A percentile compares a stretch with the other conserved stretches of the same genome.
phyloP scores from a whole-genome alignment of 2,329 filamentous ascomycete species.

The Spiromastix sp. region DNA sequence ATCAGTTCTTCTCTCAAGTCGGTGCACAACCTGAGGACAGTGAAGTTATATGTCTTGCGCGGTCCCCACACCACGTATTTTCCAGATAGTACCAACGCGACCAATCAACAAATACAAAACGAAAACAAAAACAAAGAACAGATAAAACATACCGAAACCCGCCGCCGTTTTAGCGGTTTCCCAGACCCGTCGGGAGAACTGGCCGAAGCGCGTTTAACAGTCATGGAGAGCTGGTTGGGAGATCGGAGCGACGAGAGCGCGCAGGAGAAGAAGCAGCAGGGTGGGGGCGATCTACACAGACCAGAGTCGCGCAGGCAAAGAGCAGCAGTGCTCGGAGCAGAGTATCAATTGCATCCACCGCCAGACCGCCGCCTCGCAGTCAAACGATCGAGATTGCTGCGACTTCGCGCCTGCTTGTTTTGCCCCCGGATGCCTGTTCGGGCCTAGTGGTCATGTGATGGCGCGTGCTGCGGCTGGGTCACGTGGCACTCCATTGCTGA shows the following conservation, averaged over 20 bases:
- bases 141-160: slow-evolving; percentile 11
- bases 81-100: not conserved
- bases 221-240: slow-evolving; percentile 8
- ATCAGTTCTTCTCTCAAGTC: not conserved
- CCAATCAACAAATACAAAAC: not conserved
- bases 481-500: no score
- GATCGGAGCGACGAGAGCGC: slow-evolving; percentile 1
- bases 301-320: not conserved
- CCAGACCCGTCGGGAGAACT: slow-evolving; percentile 8
- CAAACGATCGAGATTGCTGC: no score
- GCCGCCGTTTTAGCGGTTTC: slow-evolving; percentile 11
- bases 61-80: not conserved
- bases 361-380: no score
- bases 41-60: not conserved
- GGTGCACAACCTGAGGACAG: not conserved
- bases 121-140: not conserved
- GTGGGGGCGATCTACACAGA: not conserved
- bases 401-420: no score
- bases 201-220: slow-evolving; percentile 24
- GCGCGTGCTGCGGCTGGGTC: no score
- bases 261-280: not conserved
- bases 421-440: no score
- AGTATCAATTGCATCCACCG: no score
- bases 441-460: no score
- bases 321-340: not conserved